Evolutionary conservation across 2,329 filamentous ascomycete species (phyloP).

Genomic region (Curvularia verruculosa): DNA sequence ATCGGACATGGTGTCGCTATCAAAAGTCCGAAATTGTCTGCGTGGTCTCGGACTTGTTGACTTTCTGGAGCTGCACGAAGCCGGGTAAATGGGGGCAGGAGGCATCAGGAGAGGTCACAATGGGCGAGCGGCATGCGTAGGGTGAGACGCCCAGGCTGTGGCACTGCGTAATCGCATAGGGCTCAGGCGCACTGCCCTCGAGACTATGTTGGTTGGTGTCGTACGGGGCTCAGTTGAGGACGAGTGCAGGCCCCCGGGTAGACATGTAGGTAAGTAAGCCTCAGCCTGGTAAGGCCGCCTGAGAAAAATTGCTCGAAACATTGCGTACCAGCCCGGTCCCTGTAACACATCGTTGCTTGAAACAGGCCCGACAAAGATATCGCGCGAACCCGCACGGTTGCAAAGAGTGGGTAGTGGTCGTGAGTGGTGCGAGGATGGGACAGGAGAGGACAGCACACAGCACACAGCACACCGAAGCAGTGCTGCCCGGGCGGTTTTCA

Average conservation of each 20-base stretch:
- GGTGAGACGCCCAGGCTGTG: constrained; percentile 16
- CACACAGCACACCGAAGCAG: not conserved
- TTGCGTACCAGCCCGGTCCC: constrained; percentile 6
- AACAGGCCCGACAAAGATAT: not conserved
- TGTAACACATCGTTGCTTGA: constrained; percentile 6
- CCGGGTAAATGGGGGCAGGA: constrained; percentile 6
- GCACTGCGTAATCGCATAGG: constrained; percentile 25
- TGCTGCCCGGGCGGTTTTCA: constrained; percentile 1
- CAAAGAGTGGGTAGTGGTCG: not conserved
- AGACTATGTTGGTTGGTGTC: constrained; percentile 2
- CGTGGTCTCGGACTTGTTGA: not conserved
- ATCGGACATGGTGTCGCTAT: constrained; percentile 7
- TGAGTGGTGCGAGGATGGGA: not conserved
- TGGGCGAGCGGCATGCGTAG: constrained; percentile 1
- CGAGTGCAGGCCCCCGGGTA: constrained; percentile 3
- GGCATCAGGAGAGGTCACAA: constrained; percentile 9
- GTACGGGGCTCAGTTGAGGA: not conserved
- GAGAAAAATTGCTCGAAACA: constrained; percentile 14
- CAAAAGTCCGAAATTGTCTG: not conserved
- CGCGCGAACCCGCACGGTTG: not conserved
- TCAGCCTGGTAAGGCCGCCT: constrained; percentile 7
- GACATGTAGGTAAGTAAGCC: constrained; percentile 2
- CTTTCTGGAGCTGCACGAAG: constrained; percentile 6
- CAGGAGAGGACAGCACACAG: no score
- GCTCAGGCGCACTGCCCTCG: constrained; percentile 13